Evolutionary conservation across 192 early-diverging fungal species (phyloP), one percentile per base, ranked within the genome.

Genomic region (Spinellus fusiger): DNA sequence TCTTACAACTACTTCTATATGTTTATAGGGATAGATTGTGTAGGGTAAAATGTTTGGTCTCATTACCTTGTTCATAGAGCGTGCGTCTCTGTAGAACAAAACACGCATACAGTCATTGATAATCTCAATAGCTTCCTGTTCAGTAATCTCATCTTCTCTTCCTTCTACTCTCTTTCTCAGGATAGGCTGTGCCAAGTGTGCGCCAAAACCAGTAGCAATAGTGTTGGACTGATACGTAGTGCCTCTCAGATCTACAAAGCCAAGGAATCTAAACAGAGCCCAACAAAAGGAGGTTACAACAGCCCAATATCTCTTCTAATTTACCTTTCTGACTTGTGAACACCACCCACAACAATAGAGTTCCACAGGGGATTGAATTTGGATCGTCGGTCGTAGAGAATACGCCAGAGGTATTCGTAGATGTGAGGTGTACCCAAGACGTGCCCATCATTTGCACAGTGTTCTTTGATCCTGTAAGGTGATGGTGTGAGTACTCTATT

Each of bases 341-440:
- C 59, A 25, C 96, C 96, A 28, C 86, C 96, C 63, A 99, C 85
- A 22, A 99, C 84, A 56, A 93, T 82, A 32, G 87, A 83, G 80
- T 99, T 99, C 96, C 93, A 99, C 47, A 99, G 80, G 40, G 95
- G 95, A 74, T 99, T 85, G 52, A 90, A 73, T 68, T 94, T 87
- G 69, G 80, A 89, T 56, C 95, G 84, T 64, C 94, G 78, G 68
- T 80, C 77, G 77, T 99, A 97, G 92, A 97, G 92, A 64, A 97
- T 80, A 40, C 89, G 80, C 78, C 81, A 83, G 54, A 97, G 70
- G 71, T 91, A 96, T 70, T 94, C 91, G 74, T 93, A 92, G 54
- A 99, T 89, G 75, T 96, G 82, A 28, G 81, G 76, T 28, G 96
- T 89, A 26, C 81, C 84, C 55, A 99, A 70, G 25, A 74, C 76